These are phyloP conservation scores for Cardamine chenopodiifolia DNA, from an alignment of 345 rosid species.

Conservation along the genomic window DNA sequence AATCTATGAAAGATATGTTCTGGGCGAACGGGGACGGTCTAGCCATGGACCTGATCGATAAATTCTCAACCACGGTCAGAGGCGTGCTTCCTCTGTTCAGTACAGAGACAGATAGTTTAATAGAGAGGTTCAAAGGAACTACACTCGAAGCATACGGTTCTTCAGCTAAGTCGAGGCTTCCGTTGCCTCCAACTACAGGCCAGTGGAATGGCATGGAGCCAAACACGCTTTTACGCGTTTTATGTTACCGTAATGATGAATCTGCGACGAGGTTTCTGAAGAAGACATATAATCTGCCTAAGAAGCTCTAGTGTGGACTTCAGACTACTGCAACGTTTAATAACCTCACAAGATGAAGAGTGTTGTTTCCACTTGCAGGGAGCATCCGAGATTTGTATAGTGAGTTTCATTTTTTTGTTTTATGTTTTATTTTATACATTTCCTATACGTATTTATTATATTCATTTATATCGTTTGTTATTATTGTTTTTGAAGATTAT, in stretches of 20 bases:
- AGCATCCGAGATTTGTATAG: conserved; percentile 43
- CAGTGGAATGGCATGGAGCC: conserved; percentile 92
- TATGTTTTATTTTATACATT: conserved; percentile 15
- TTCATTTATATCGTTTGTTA: conserved; percentile 41
- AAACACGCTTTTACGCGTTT: conserved; percentile 77
- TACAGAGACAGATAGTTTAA: conserved; percentile 76
- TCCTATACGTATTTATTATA: conserved; percentile 24
- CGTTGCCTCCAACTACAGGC: conserved; percentile 86
- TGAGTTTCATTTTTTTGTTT: conserved; percentile 28
- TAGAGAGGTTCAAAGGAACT: conserved; percentile 77
- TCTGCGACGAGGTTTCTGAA: conserved; percentile 79
- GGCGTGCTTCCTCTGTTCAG: conserved; percentile 77
- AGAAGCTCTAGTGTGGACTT: conserved; percentile 51
- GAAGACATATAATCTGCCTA: conserved; percentile 87
- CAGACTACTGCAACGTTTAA: not conserved
- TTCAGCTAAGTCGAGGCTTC: conserved; percentile 79
- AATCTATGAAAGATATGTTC: conserved; percentile 81
- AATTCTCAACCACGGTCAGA: conserved; percentile 64
- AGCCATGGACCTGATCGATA: conserved; percentile 75
- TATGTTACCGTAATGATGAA: conserved; percentile 90
- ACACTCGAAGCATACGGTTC: conserved; percentile 78
- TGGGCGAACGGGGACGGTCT: conserved; percentile 97
- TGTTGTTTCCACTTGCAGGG: conserved; percentile 27
- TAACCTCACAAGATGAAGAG: conserved; percentile 35
- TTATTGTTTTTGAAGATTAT: conserved; percentile 24